Conservation (phyloP, 202 grass and related monocot species). For the Setaria viridis region DNA sequence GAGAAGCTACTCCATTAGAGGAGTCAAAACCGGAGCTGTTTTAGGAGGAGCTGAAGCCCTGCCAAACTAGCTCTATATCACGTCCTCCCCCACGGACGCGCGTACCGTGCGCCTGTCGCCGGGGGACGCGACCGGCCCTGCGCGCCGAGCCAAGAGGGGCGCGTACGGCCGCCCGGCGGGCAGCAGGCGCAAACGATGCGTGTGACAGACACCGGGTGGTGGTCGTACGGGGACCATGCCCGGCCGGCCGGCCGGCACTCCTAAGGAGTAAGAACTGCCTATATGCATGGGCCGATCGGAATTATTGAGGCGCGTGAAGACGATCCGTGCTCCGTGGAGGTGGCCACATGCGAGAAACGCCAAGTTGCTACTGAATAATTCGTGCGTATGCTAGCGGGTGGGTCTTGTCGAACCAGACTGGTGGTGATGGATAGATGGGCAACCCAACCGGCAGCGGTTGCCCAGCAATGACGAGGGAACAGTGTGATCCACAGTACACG, state of each 20-base stretch:
- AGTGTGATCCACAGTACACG: conserved; percentile 11
- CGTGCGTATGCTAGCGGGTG: background rate
- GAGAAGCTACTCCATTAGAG: too few species aligned
- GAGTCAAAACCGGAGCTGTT: too few species aligned
- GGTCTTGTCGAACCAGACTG: background rate
- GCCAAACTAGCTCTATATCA: background rate
- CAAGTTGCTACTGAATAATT: conserved; percentile 13
- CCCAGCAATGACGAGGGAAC: conserved; percentile 30
- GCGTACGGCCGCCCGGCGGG: background rate
- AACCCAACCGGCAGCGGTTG: background rate
- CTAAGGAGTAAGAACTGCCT: background rate
- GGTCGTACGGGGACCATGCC: conserved; percentile 14
- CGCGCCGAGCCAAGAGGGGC: conserved; percentile 21
- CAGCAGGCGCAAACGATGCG: conserved; percentile 15
- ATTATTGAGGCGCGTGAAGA: background rate
- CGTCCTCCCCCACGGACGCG: conserved; percentile 36
- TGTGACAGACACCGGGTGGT: background rate
- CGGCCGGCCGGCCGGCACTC: background rate
- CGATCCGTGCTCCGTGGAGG: background rate
- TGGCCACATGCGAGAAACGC: conserved; percentile 24
- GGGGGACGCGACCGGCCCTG: conserved; percentile 21
- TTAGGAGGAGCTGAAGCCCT: too few species aligned
- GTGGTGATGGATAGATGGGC: background rate
- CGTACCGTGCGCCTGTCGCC: conserved; percentile 50
- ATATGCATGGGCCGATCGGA: background rate